Base-by-base conservation (phyloP, 768 basidiomycete genomes). In the Termitomyces sp. region DNA sequence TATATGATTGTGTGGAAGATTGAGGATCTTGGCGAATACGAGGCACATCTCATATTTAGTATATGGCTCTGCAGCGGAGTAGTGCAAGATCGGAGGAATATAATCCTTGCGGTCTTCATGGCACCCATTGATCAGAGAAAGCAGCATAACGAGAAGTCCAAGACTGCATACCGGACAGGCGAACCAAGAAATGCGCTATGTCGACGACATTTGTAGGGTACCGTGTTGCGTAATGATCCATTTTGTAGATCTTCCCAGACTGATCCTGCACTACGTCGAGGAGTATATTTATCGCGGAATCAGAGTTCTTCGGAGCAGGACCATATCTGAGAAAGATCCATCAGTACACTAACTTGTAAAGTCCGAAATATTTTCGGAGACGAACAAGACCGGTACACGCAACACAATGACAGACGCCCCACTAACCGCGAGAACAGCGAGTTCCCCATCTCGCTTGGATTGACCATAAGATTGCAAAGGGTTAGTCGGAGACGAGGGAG, bases 1-100 rank as follows among this genome's bases (percentile, higher is more conserved):
- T 65, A 96, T 86, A 67, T 98, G 92, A 2, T 63, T 68, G 65
- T 91, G 88, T 12, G 90, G 81, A 0, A 92, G 72, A 5, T 77
- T 73, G 33, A 96, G 81, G 51, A 92, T 79, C 58, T 78, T 79
- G 9, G 88, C 83, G 63, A 94, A 90, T 37, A 89, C 75, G 29
- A 90, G 75, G 67, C 92, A 93, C 62, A 98, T 97, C 64, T 90
- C 89, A 73, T 94, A 97, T 74, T 98, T 98, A 9, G 94, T 97
- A 68, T 88, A 85, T 1, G 89, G 84, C 65, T 92, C 88, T 18
- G 83, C 80, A 2, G 83, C 84, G 4, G 93, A 89, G 70, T 92
- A 98, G 71, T 98, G 96, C 4, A 98, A 60, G 51, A 97, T 87
- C 0, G 81, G 76, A 0, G 92, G 90, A 20, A 91, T 74, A 1